Evolutionary conservation across 2,329 filamentous ascomycete genomes (phyloP), one percentile per base, ranked within the genome.

Genomic region (Penicillium brevicompactum): DNA sequence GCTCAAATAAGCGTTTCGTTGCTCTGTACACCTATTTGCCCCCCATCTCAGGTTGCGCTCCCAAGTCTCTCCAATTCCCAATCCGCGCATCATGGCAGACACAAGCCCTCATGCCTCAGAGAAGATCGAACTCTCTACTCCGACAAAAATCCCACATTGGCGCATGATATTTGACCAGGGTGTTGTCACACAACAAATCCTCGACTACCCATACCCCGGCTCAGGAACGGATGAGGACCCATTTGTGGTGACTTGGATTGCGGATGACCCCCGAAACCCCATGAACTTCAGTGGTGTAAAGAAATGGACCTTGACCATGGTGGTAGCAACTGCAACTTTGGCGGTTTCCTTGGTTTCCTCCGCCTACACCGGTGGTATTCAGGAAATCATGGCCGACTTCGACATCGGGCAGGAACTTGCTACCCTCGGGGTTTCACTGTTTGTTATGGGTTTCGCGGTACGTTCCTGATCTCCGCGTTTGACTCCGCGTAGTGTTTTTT

Each of bases 281-380:
- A 82, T 87, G 79, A 76, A 77, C 46, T 89, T 85, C 63, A 73
- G 80, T 9, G 56, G 66, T 1, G 52, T 66, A 24, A 82, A 81
- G 71, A 90, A 90, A 75, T 91, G 88, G 88, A 68, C 70, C 30
- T 83, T 88, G 59, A 88, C 86, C 1, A 67, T 83, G 49, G 69
- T 87, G 41, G 83, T 87, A 53, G 87, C 88, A 11, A 64, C 87
- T 27, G 84, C 88, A 13, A 88, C 87, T 1, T 79, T 92, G 42
- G 87, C 76, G 27, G 87, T 91, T 30, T 79, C 89, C 3, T 88
- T 92, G 63, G 84, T 85, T 51, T 89, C 86, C n/a, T 87, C 85
- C 1, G 87, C 87, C 10, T 69, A 68, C 27, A 60, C 65, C 7
- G 68, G 66, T 5, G 66, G 65, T 51, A 53, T 70, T 16, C 24